Evolutionary conservation across 2,329 filamentous ascomycete species (phyloP).

Genomic region (Diaporthe citrichinensis): DNA sequence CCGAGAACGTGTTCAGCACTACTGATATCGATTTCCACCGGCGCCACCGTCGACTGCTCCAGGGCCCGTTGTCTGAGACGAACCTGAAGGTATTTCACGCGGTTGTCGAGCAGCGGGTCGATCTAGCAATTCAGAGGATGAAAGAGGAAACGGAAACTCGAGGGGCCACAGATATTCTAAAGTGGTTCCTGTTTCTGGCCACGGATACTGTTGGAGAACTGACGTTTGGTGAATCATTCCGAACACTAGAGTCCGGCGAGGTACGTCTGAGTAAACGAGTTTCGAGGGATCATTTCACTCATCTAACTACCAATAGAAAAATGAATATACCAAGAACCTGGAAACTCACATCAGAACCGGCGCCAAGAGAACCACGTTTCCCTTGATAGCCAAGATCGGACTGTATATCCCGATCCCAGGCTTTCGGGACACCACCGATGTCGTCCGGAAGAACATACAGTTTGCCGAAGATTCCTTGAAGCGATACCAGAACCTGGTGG

Average conservation of each 20-base stretch:
- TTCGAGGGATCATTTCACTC: rapidly evolving
- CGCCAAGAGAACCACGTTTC: conserved; percentile 47
- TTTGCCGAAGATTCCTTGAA: conserved; percentile 11
- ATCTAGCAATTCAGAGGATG: conserved; percentile 59
- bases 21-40: conserved; percentile 56
- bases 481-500: conserved; percentile 9
- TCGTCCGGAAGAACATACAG: conserved; percentile 3
- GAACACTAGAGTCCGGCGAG: conserved; percentile 64
- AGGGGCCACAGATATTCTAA: conserved; percentile 60
- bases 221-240: conserved; percentile 68
- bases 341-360: conserved; percentile 45
- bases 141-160: conserved; percentile 55
- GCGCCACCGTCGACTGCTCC: conserved; percentile 57
- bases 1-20: conserved; percentile 56
- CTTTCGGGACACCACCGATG: conserved; percentile 16
- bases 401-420: conserved; percentile 26
- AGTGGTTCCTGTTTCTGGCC: conserved; percentile 67
- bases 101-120: conserved; percentile 54
- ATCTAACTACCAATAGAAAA: conserved; percentile 50
- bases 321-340: conserved; percentile 58
- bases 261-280: conserved; percentile 46
- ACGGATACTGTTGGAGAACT: conserved; percentile 69
- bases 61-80: conserved; percentile 55
- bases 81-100: conserved; percentile 51
- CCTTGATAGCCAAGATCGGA: conserved; percentile 43